A percentile compares a stretch with the other conserved stretches of the same genome.
phyloP scores from a whole-genome alignment of 176 grass and related monocot genomes.

The Oryza glaberrima region DNA sequence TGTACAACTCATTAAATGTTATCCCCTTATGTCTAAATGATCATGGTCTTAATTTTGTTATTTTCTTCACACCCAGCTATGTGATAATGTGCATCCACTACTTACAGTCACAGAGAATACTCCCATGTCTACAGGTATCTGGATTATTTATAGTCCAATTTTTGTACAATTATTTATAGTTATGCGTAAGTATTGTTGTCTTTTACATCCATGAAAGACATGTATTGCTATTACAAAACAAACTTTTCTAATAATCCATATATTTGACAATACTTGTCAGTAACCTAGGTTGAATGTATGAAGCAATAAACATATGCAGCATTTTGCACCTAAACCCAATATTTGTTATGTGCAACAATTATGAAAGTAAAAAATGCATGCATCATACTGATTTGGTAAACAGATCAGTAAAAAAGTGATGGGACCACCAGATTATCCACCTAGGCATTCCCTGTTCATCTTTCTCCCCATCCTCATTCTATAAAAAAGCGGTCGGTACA shows the following conservation, averaged over 20 bases:
- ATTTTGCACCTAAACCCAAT: slow-evolving; percentile 12
- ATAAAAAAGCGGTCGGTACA: background rate
- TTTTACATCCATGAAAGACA: slow-evolving; percentile 23
- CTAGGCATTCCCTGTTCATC: background rate
- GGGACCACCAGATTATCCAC: background rate
- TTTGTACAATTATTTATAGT: background rate
- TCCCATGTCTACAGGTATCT: slow-evolving; percentile 95
- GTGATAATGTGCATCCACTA: slow-evolving; percentile 99
- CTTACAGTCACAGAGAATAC: slow-evolving; percentile 83
- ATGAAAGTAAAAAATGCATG: background rate
- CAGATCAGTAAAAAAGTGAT: background rate
- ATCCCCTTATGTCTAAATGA: slow-evolving; percentile 5
- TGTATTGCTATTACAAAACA: slow-evolving; percentile 16
- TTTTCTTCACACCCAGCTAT: slow-evolving; percentile 64
- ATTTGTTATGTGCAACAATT: background rate
- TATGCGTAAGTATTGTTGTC: background rate
- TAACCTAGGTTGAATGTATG: too few relatives aligned
- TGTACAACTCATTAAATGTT: slow-evolving; percentile 17
- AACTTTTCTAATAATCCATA: background rate
- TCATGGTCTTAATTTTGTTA: slow-evolving; percentile 26
- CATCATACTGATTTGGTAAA: background rate
- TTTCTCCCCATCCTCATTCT: background rate
- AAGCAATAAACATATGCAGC: background rate
- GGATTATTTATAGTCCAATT: slow-evolving; percentile 27
- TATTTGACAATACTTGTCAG: slow-evolving; percentile 6